Evolutionary conservation across 805 yeast species (phyloP).

Genomic region (Saturnispora diversa): DNA sequence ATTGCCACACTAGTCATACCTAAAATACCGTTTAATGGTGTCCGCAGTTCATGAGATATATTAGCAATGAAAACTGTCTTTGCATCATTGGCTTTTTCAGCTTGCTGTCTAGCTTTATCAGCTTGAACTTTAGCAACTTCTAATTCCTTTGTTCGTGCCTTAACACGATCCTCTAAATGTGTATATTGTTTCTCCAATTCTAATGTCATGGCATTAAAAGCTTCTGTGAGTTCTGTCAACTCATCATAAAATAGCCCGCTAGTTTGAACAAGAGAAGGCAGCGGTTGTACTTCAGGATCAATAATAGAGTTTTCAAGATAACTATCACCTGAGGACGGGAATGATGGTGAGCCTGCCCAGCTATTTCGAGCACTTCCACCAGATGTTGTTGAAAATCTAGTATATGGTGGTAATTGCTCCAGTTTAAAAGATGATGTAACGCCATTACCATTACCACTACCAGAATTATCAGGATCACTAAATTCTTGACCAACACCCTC

Average conservation of each 20-base stretch:
- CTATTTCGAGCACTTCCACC: slow-evolving; percentile 8
- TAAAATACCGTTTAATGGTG: slow-evolving; percentile 91
- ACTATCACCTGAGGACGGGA: slow-evolving; percentile 14
- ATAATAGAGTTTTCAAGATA: slow-evolving; percentile 1
- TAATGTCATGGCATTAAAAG: slow-evolving; percentile 86
- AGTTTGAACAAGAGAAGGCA: slow-evolving; percentile 23
- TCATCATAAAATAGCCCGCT: slow-evolving; percentile 64
- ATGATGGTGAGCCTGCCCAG: slow-evolving; percentile 10
- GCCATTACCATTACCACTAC: not conserved
- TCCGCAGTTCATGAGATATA: slow-evolving; percentile 87
- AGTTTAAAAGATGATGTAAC: not conserved
- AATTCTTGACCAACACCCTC: too few species aligned
- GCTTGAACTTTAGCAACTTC: slow-evolving; percentile 86
- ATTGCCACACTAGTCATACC: slow-evolving; percentile 94
- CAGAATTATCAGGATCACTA: too few species aligned
- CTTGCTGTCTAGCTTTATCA: slow-evolving; percentile 30
- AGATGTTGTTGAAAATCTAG: not conserved
- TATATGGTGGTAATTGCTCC: not conserved
- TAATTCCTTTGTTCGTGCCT: slow-evolving; percentile 75
- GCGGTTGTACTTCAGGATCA: slow-evolving; percentile 5
- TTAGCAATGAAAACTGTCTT: slow-evolving; percentile 90
- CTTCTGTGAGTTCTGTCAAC: slow-evolving; percentile 76
- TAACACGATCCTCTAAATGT: slow-evolving; percentile 80
- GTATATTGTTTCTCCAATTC: slow-evolving; percentile 79
- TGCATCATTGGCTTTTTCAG: slow-evolving; percentile 91